Percentiles rank a stretch among this genome's conserved stretches.
Conservation (phyloP, 257 asterid species). For the Solanum neorickii region DNA sequence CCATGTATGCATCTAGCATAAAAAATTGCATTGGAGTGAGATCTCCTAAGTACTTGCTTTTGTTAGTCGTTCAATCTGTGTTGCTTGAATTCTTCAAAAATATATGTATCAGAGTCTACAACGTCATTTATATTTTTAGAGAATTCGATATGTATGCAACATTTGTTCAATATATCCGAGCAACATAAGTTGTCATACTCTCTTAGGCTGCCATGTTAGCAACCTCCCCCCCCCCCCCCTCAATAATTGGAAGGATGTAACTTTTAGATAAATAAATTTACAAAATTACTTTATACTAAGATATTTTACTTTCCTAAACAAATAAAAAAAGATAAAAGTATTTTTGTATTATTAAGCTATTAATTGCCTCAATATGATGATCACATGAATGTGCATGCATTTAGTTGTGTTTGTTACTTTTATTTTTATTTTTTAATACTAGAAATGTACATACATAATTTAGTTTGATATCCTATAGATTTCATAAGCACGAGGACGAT, state of each 20-base stretch:
- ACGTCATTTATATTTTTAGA: background rate
- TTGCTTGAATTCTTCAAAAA: background rate
- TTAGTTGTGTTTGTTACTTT: background rate
- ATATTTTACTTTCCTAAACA: background rate
- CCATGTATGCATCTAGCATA: conserved; percentile 14
- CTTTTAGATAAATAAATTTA: background rate
- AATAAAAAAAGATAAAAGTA: background rate
- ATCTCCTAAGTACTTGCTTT: conserved; percentile 49
- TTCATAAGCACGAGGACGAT: background rate
- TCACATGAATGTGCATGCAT: background rate
- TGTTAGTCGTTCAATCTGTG: background rate
- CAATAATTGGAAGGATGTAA: background rate
- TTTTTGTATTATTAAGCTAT: background rate
- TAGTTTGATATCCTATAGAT: background rate
- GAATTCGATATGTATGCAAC: background rate
- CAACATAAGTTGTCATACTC: background rate
- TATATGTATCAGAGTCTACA: background rate
- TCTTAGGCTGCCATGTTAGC: background rate
- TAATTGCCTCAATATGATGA: background rate
- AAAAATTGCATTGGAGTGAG: conserved; percentile 41
- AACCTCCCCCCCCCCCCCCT: background rate
- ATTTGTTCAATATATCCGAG: background rate
- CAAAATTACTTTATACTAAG: background rate
- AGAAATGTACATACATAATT: background rate
- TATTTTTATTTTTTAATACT: background rate